Base-by-base conservation (phyloP, 2,329 filamentous ascomycete species). In the Incumbomyces lentus region DNA sequence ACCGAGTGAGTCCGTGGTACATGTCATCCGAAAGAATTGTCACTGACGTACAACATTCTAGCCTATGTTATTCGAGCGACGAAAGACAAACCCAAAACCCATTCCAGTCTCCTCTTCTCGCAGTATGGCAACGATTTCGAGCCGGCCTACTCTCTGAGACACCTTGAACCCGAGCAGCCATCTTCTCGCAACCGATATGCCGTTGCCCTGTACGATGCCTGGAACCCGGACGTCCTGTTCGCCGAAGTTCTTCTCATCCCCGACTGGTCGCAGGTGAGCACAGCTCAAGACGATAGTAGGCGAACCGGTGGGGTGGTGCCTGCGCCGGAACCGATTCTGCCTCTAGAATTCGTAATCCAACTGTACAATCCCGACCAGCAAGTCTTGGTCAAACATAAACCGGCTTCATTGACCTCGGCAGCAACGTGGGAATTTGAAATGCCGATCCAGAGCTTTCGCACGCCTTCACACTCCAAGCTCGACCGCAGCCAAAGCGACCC, bases 321-420 rank as follows among this genome's bases (percentile, higher is more conserved):
- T 17, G 76, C 75, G 13, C 81, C 83, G 1, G 75, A 83, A 49
- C 84, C 89, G 8, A 73, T 86, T 30, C 76, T 86, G 22, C 89
- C 90, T 0, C 81, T 82, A 47, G 72, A 78, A 44, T 95, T 96
- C 63, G 74, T 75, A n/a, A 75, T 96, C 33, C 83, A 90, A 58
- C 79, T 98, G 2, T 96, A 95, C 72, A 92, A 95, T 62, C 92
- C 92, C 0, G 90, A 96, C 62, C 87, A 92, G 64, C 76, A 84
- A 56, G 71, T 96, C 16, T 58, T 72, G 1, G 76, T 96, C 31
- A 80, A 76, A 56, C 61, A 69, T 53, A 79, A 84, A 55, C 75
- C 81, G 34, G 82, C 84, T 30, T 81, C 82, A 50, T 94, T 88
- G 83, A 88, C 83, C 51, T 82, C 80, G 50, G 81, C 80, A 12